Percentiles rank a stretch among this genome's conserved stretches.
Evolutionary conservation across 257 asterid genomes (phyloP).

Genomic region (Solanum arcanum): DNA sequence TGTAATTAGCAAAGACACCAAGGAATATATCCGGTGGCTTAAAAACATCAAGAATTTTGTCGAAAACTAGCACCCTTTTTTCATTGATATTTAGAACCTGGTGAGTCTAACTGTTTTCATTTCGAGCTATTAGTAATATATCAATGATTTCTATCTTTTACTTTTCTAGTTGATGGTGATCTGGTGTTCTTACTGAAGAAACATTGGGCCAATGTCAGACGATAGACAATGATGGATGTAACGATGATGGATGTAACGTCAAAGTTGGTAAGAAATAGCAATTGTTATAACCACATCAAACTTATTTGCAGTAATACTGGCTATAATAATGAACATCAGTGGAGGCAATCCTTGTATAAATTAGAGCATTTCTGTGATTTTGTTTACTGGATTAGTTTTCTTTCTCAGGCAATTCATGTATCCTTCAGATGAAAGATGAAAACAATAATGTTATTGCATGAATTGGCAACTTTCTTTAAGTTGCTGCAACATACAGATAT

Average conservation of each 20-base stretch:
- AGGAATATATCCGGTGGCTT: conserved; percentile 14
- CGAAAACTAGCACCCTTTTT: not conserved
- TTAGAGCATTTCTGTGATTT: not conserved
- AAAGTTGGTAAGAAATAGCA: not conserved
- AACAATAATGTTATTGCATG: not conserved
- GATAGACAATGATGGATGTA: not conserved
- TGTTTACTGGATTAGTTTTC: not conserved
- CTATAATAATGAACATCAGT: not conserved
- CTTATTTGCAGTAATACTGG: not conserved
- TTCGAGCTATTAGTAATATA: not conserved
- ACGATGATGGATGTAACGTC: not conserved
- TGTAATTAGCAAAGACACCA: conserved; percentile 11
- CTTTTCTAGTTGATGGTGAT: not conserved
- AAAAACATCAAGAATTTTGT: not conserved
- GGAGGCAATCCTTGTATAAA: not conserved
- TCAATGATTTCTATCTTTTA: not conserved
- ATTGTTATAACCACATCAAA: no score
- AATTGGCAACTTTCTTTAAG: not conserved
- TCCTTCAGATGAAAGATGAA: not conserved
- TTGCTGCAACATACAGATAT: not conserved
- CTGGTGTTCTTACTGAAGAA: not conserved
- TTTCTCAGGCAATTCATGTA: not conserved
- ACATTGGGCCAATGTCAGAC: not conserved
- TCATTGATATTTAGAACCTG: not conserved
- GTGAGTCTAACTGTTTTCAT: not conserved